Percentiles rank a stretch among this genome's conserved stretches.
Conservation (phyloP, 208 protist species). For the Cochliopodium minus region DNA sequence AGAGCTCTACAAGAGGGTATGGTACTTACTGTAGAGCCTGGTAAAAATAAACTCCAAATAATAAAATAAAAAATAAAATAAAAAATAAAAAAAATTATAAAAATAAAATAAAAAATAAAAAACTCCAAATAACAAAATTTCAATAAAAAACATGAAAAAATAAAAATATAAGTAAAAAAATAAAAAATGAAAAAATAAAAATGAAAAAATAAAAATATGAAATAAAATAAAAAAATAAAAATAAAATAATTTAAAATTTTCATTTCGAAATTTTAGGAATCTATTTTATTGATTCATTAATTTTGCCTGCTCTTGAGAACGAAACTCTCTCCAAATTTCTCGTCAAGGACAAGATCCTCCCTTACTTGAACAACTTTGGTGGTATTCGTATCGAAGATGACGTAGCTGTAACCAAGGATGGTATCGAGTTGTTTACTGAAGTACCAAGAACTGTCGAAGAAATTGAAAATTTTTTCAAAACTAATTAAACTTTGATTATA, state of each 20-base stretch:
- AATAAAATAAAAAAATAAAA: constrained; percentile 17
- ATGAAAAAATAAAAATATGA: too few relatives aligned
- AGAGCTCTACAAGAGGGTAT: constrained; percentile 66
- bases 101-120: too few relatives aligned
- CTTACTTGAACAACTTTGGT: constrained; percentile 59
- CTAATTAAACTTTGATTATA: too few relatives aligned
- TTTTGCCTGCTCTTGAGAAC: constrained; percentile 54
- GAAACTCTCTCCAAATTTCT: constrained; percentile 47
- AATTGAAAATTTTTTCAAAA: too few relatives aligned
- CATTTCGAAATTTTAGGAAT: constrained; percentile 38
- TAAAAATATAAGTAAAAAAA: too few relatives aligned
- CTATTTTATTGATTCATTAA: constrained; percentile 59
- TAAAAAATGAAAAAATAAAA: too few relatives aligned
- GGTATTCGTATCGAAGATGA: constrained; percentile 94
- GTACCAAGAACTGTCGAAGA: constrained; percentile 45
- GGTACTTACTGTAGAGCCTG: constrained; percentile 87
- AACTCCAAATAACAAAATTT: too few relatives aligned
- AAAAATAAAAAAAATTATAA: too few relatives aligned
- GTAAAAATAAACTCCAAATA: too few relatives aligned
- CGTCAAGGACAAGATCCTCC: constrained; percentile 51
- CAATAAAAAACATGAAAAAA: too few relatives aligned
- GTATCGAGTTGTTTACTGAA: constrained; percentile 29
- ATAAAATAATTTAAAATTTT: neutral
- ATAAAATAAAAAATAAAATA: constrained; percentile 58
- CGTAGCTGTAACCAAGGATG: constrained; percentile 70